Percentiles rank a stretch among this genome's conserved stretches.
phyloP scores from a whole-genome alignment of 2,329 filamentous ascomycete genomes.

The Pseudonectria buxi region DNA sequence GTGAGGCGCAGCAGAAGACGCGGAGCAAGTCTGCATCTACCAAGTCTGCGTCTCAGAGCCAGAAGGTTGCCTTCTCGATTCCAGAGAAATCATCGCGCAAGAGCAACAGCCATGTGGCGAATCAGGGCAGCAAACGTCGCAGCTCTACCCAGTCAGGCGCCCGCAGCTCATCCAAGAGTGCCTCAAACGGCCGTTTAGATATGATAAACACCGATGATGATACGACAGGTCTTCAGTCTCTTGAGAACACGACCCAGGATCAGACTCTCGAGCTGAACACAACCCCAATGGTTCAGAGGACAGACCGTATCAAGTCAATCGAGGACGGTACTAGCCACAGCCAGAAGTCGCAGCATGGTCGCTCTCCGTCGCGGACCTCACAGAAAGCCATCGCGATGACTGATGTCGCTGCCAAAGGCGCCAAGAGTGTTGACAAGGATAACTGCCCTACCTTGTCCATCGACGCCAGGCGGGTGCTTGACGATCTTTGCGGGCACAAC shows the following conservation, averaged over 20 bases:
- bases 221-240: conserved; percentile 27
- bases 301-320: conserved; percentile 11
- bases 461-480: conserved; percentile 46
- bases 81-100: conserved; percentile 29
- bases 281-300: conserved; percentile 18
- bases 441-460: conserved; percentile 42
- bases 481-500: conserved; percentile 47
- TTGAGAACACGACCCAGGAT: conserved; percentile 30
- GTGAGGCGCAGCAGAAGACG: conserved; percentile 18
- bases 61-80: conserved; percentile 37
- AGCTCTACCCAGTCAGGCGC: conserved; percentile 18
- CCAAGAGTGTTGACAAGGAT: conserved; percentile 21
- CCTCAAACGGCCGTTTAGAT: conserved; percentile 18
- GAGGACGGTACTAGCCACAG: conserved; percentile 17
- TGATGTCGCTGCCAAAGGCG: conserved; percentile 17
- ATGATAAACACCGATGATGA: conserved; percentile 28
- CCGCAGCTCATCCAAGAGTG: conserved; percentile 14
- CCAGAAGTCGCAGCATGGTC: conserved; percentile 18
- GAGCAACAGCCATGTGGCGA: conserved; percentile 28
- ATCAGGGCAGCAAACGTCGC: conserved; percentile 37
- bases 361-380: conserved; percentile 20
- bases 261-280: conserved; percentile 27
- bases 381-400: conserved; percentile 18
- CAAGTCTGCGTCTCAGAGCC: conserved; percentile 19
- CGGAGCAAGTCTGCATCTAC: conserved; percentile 21